Evolutionary conservation across 768 basidiomycete genomes (phyloP).

Genomic region (Lanmaoa rubissima): DNA sequence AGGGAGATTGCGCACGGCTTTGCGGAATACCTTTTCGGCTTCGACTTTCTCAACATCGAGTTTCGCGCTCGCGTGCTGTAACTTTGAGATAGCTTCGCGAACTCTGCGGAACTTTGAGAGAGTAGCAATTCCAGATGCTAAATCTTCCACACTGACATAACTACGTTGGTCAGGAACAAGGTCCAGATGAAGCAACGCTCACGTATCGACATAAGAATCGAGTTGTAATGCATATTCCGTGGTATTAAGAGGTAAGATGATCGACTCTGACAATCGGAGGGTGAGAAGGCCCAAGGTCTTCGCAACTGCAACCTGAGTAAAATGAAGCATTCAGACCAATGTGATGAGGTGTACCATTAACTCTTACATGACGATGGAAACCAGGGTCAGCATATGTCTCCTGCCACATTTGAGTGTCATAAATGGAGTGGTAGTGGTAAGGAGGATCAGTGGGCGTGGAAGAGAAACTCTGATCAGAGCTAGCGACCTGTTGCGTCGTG

Average conservation of each 20-base stretch:
- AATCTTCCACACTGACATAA: constrained; percentile 49
- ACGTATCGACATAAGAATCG: constrained; percentile 57
- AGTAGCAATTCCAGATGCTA: constrained; percentile 27
- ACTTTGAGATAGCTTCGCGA: constrained; percentile 42
- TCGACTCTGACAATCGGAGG: constrained; percentile 56
- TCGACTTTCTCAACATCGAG: constrained; percentile 58
- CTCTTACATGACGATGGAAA: constrained; percentile 65
- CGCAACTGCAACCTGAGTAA: constrained; percentile 56
- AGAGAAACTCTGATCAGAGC: constrained; percentile 31
- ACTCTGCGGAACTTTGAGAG: constrained; percentile 41
- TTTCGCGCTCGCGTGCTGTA: constrained; percentile 50
- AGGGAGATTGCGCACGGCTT: constrained; percentile 38
- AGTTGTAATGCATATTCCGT: constrained; percentile 72
- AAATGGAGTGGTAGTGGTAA: constrained; percentile 77
- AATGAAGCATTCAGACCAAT: neutral
- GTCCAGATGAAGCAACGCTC: constrained; percentile 30
- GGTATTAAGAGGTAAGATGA: constrained; percentile 70
- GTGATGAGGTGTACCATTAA: neutral
- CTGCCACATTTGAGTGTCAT: constrained; percentile 70
- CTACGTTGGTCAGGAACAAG: constrained; percentile 14
- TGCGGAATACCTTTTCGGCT: constrained; percentile 52
- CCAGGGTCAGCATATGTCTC: constrained; percentile 72
- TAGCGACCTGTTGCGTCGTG: constrained; percentile 28
- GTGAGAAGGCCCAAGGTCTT: constrained; percentile 60
- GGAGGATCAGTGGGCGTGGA: constrained; percentile 47